Evolutionary conservation across 129 eudicot species (phyloP).

Genomic region (Mikania micrantha): DNA sequence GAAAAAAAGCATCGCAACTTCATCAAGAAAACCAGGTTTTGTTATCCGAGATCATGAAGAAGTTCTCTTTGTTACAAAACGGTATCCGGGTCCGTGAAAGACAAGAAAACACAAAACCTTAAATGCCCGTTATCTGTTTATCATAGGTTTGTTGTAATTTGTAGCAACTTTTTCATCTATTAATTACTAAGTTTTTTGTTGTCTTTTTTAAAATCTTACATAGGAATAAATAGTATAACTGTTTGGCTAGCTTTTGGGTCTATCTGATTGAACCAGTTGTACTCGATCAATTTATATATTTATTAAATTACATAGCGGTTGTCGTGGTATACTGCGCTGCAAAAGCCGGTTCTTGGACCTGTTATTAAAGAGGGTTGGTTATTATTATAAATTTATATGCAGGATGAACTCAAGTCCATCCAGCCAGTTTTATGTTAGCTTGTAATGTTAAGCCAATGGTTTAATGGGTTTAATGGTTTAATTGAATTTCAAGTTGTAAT

Average conservation of each 20-base stretch:
- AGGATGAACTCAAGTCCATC: too few relatives aligned
- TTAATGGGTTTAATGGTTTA: too few relatives aligned
- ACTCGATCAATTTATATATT: background rate
- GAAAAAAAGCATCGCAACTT: conserved; percentile 60
- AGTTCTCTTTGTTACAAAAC: conserved; percentile 1
- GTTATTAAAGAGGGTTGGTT: too few relatives aligned
- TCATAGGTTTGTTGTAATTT: background rate
- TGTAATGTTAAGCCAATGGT: too few relatives aligned
- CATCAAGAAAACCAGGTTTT: conserved; percentile 58
- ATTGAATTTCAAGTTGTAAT: too few relatives aligned
- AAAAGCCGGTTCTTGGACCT: too few relatives aligned
- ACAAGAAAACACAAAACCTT: background rate
- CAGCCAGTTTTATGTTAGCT: too few relatives aligned
- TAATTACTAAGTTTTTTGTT: background rate
- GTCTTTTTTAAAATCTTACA: background rate
- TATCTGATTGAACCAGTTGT: background rate
- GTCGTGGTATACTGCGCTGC: too few relatives aligned
- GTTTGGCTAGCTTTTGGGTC: background rate
- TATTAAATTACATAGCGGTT: too few relatives aligned
- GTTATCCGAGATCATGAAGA: conserved; percentile 40
- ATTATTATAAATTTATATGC: too few relatives aligned
- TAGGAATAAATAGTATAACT: background rate
- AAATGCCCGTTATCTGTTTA: background rate
- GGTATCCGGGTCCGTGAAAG: background rate
- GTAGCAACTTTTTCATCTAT: conserved; percentile 5